Evolutionary conservation across 2,329 filamentous ascomycete species (phyloP).

Genomic region (Trichoderma sp.): DNA sequence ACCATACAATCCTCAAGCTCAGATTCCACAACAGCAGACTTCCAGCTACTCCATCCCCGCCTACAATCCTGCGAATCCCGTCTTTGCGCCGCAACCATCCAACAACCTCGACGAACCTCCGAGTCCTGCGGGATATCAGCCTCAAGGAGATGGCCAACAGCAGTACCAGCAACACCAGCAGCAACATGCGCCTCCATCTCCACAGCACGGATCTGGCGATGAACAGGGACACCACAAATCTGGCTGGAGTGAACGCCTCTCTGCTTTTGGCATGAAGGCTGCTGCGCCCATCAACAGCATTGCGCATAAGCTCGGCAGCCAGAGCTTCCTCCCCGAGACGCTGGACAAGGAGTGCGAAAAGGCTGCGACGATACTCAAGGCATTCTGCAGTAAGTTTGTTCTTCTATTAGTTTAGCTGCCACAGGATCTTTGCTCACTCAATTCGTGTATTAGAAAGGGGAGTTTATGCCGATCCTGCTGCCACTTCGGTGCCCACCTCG

Average conservation of each 20-base stretch:
- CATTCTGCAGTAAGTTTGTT: slow-evolving; percentile 71
- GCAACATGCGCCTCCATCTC: background rate
- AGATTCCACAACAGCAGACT: slow-evolving; percentile 16
- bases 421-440: background rate
- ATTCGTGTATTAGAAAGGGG: slow-evolving; percentile 43
- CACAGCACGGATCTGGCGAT: background rate
- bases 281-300: slow-evolving; percentile 76
- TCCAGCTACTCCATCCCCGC: slow-evolving; percentile 30
- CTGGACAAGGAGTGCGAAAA: slow-evolving; percentile 91
- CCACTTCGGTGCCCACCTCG: slow-evolving; percentile 31
- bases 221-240: slow-evolving; percentile 19
- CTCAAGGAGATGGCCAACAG: background rate
- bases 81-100: slow-evolving; percentile 31
- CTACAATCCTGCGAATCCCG: slow-evolving; percentile 32
- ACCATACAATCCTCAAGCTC: background rate
- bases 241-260: slow-evolving; percentile 32
- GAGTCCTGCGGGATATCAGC: background rate
- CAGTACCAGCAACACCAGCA: slow-evolving; percentile 11
- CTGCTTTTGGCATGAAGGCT: slow-evolving; percentile 40
- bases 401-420: background rate
- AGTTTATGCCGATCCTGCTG: slow-evolving; percentile 44
- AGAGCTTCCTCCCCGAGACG: slow-evolving; percentile 82
- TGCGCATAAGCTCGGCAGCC: slow-evolving; percentile 76
- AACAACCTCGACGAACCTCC: background rate
- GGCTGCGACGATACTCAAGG: slow-evolving; percentile 76